A percentile compares a stretch with the other conserved stretches of the same genome.
Evolutionary conservation across 2,329 filamentous ascomycete genomes (phyloP).

Genomic region (Cytospora piceae): DNA sequence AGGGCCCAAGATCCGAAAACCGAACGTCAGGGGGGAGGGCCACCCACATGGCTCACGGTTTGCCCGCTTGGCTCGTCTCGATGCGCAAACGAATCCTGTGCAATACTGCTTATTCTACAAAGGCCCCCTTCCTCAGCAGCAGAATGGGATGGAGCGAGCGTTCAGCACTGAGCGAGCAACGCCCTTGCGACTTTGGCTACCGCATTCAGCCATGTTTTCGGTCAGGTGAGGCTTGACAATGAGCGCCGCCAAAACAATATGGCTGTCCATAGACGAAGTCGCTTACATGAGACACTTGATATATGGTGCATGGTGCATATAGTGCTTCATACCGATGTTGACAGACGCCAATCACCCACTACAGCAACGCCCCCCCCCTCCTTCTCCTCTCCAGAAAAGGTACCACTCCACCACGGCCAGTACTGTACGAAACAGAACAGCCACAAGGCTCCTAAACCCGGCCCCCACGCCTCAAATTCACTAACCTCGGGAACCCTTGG

Average conservation of each 20-base stretch:
- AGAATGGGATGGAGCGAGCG: neutral
- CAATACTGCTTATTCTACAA: neutral
- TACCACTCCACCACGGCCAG: slow-evolving; percentile 11
- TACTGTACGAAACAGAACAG: slow-evolving; percentile 2
- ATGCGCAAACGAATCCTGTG: neutral
- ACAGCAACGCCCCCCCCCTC: neutral
- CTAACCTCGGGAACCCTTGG: neutral
- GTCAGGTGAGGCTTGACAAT: neutral
- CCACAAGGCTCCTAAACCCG: slow-evolving; percentile 3
- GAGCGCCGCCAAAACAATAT: neutral
- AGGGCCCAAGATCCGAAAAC: neutral
- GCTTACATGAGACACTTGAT: slow-evolving; percentile 4
- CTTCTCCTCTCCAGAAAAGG: neutral
- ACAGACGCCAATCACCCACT: neutral
- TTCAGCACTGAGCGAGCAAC: neutral
- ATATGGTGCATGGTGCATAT: neutral
- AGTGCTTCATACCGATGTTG: slow-evolving; percentile 5
- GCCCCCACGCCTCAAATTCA: slow-evolving; percentile 26
- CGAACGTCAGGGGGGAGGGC: neutral
- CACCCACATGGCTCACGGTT: neutral
- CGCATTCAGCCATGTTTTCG: neutral
- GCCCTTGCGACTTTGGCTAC: neutral
- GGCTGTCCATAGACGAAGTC: neutral
- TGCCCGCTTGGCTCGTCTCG: neutral
- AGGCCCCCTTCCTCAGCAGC: neutral